These are phyloP conservation scores for Lomentospora prolificans DNA, from an alignment of 2,329 filamentous ascomycete species.

Conservation along the genomic window DNA sequence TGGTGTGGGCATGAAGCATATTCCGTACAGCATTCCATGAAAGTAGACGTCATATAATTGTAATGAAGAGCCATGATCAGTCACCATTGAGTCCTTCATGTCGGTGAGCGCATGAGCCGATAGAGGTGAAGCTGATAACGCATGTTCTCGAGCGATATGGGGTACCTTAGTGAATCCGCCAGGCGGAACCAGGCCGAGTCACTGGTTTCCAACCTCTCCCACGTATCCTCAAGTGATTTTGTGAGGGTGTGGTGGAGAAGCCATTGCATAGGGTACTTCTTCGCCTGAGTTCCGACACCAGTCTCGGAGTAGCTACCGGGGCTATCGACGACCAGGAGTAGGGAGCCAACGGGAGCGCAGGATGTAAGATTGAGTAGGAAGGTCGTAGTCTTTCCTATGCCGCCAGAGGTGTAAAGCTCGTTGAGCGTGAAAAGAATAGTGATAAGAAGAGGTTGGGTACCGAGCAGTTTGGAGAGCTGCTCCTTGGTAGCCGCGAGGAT, in stretches of 20 bases:
- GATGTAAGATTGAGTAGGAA: slow-evolving; percentile 64
- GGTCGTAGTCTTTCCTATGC: slow-evolving; percentile 61
- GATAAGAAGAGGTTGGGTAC: slow-evolving; percentile 42
- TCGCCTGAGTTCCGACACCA: slow-evolving; percentile 50
- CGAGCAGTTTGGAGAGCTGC: slow-evolving; percentile 15
- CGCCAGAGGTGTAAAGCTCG: slow-evolving; percentile 76
- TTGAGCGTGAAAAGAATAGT: slow-evolving; percentile 93
- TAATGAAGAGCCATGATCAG: not conserved
- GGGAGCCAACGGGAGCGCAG: slow-evolving; percentile 43
- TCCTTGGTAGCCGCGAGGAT: slow-evolving; percentile 20
- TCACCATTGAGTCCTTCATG: not conserved
- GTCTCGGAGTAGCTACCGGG: slow-evolving; percentile 88
- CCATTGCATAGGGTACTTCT: slow-evolving; percentile 88
- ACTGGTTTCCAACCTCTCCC: slow-evolving; percentile 66
- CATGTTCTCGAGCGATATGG: slow-evolving; percentile 87
- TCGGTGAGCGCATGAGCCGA: slow-evolving; percentile 15
- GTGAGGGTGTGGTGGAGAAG: slow-evolving; percentile 75
- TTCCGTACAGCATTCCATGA: not conserved
- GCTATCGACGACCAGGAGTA: slow-evolving; percentile 82
- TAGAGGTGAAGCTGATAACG: slow-evolving; percentile 89
- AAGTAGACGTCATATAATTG: slow-evolving; percentile 1
- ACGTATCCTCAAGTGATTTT: slow-evolving; percentile 34
- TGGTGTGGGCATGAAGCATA: slow-evolving; percentile 63
- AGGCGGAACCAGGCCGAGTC: slow-evolving; percentile 83
- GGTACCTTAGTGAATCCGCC: slow-evolving; percentile 57